Evolutionary conservation across 2,329 filamentous ascomycete species (phyloP).

Genomic region (Penicillium sp.): DNA sequence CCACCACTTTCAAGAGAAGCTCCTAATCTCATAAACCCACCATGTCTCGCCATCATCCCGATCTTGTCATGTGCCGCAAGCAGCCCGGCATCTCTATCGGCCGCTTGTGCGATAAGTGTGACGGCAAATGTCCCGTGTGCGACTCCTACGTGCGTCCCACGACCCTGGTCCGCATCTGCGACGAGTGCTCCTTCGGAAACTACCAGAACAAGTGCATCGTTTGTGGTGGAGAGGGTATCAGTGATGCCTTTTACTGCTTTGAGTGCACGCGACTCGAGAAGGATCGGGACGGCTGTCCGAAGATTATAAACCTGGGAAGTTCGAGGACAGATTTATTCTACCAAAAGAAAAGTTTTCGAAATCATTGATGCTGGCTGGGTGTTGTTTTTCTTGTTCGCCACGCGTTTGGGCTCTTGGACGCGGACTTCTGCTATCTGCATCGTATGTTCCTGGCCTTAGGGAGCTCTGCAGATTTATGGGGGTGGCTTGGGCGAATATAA

Average conservation of each 20-base stretch:
- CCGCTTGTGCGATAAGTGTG: slow-evolving; percentile 98
- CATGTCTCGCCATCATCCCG: slow-evolving; percentile 93
- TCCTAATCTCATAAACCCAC: slow-evolving; percentile 24
- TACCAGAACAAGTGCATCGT: slow-evolving; percentile 99
- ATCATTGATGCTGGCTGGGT: too few relatives aligned
- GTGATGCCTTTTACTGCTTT: slow-evolving; percentile 98
- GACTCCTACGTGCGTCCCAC: slow-evolving; percentile 97
- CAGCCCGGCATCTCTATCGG: slow-evolving; percentile 95
- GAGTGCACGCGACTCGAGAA: slow-evolving; percentile 96
- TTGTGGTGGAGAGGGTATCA: slow-evolving; percentile 95
- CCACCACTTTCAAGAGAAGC: too few relatives aligned
- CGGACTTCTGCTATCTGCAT: too few relatives aligned
- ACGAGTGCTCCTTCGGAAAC: slow-evolving; percentile 98
- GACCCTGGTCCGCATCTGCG: slow-evolving; percentile 93
- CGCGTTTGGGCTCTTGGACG: too few relatives aligned
- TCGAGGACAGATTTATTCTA: slow-evolving; percentile 84
- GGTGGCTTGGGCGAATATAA: too few relatives aligned
- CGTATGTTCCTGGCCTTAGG: too few relatives aligned
- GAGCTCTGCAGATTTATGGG: too few relatives aligned
- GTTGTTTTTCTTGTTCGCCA: too few relatives aligned
- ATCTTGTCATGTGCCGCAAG: slow-evolving; percentile 99
- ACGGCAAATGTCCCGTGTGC: slow-evolving; percentile 98
- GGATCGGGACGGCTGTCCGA: slow-evolving; percentile 92
- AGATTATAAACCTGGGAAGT: slow-evolving; percentile 97
- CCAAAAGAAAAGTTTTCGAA: slow-evolving; percentile 56